Conservation (phyloP, 192 early-diverging fungal species). For the Coemansia umbellata region DNA sequence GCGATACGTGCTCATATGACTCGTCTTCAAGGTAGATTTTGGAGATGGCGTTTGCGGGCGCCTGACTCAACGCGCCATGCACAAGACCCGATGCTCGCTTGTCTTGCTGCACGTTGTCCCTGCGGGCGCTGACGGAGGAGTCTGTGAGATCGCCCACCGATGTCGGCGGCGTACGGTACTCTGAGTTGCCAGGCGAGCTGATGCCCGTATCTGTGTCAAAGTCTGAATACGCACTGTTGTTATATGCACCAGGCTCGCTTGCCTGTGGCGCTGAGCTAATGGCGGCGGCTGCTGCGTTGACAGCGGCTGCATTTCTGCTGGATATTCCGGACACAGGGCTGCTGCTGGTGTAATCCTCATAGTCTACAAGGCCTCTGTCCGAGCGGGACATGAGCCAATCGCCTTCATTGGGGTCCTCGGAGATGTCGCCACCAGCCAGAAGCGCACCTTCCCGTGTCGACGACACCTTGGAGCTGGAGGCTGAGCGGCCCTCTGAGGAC, state of each 20-base stretch:
- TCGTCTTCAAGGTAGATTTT: slow-evolving; percentile 46
- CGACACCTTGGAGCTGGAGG: slow-evolving; percentile 24
- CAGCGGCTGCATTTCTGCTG: neutral
- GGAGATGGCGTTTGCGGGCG: slow-evolving; percentile 36
- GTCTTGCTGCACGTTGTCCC: neutral
- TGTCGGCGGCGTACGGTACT: slow-evolving; percentile 48
- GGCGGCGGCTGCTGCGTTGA: neutral
- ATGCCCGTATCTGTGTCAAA: slow-evolving; percentile 44
- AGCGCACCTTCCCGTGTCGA: slow-evolving; percentile 9
- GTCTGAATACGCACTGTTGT: slow-evolving; percentile 32
- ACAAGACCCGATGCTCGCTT: slow-evolving; percentile 14
- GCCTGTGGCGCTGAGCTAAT: neutral
- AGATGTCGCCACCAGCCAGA: slow-evolving; percentile 4
- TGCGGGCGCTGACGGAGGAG: slow-evolving; percentile 1
- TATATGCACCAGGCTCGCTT: slow-evolving; percentile 33
- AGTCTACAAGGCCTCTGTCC: slow-evolving; percentile 2
- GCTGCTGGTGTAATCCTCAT: slow-evolving; percentile 20
- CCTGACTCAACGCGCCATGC: slow-evolving; percentile 28
- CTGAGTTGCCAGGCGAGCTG: slow-evolving; percentile 46
- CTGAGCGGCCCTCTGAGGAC: slow-evolving; percentile 29
- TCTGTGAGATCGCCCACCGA: slow-evolving; percentile 35
- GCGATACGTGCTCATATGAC: slow-evolving; percentile 37
- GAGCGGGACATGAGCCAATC: slow-evolving; percentile 40
- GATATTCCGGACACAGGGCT: slow-evolving; percentile 25
- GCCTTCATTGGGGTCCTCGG: slow-evolving; percentile 22